Evolutionary conservation across 805 yeast genomes (phyloP).

Genomic region (Myxozyma sirexii): DNA sequence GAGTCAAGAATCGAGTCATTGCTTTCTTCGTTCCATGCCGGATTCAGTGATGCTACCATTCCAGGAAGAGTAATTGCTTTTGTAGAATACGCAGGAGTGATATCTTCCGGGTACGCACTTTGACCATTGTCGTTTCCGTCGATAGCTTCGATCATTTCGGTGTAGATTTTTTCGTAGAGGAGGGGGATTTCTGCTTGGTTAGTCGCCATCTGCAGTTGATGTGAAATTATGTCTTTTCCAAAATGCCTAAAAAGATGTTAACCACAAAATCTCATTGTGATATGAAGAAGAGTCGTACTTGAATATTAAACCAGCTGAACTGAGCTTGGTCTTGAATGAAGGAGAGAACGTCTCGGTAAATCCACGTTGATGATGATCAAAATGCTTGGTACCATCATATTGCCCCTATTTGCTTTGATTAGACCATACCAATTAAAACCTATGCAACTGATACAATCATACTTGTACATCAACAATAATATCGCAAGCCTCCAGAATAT

Average conservation of each 20-base stretch:
- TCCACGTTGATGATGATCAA: conserved; percentile 96
- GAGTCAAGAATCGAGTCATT: conserved; percentile 64
- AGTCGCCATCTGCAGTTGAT: conserved; percentile 50
- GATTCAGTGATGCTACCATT: conserved; percentile 77
- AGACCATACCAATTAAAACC: background rate
- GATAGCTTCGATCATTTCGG: conserved; percentile 83
- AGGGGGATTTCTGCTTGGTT: conserved; percentile 54
- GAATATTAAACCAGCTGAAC: conserved; percentile 92
- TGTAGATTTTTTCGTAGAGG: conserved; percentile 76
- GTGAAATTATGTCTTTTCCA: conserved; percentile 48
- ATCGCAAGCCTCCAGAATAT: conserved; percentile 81
- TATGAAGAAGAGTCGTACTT: conserved; percentile 45
- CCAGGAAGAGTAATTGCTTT: conserved; percentile 76
- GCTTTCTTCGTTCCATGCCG: conserved; percentile 75
- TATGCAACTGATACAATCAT: background rate
- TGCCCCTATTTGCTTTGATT: conserved; percentile 51
- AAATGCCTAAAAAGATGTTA: conserved; percentile 40
- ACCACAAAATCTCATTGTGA: no score
- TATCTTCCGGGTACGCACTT: conserved; percentile 62
- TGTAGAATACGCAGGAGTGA: conserved; percentile 67
- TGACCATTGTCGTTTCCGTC: conserved; percentile 98
- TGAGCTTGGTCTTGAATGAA: conserved; percentile 71
- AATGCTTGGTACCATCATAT: conserved; percentile 81
- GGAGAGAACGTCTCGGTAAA: conserved; percentile 71
- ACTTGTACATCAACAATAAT: conserved; percentile 88